Conservation (phyloP, 1,284 basidiomycete genomes). For the Ustilago curta region DNA sequence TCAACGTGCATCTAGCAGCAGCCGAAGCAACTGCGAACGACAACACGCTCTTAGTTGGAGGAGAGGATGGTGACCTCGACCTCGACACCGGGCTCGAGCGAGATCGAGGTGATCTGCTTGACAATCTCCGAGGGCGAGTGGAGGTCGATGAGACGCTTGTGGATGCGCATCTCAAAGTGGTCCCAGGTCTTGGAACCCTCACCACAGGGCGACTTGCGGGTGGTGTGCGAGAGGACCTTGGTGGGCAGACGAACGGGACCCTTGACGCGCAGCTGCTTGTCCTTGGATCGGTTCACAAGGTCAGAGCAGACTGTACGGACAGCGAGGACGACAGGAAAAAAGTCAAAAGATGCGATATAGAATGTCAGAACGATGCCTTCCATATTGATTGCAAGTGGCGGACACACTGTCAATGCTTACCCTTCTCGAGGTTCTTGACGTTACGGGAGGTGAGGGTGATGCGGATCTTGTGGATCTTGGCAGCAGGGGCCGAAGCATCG, state of each 20-base stretch:
- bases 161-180: slow-evolving; percentile 98
- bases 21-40: not conserved
- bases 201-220: slow-evolving; percentile 82
- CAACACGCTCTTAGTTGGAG: slow-evolving; percentile 58
- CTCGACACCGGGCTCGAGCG: slow-evolving; percentile 98
- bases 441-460: slow-evolving; percentile 99
- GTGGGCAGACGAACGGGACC: slow-evolving; percentile 99
- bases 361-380: no score
- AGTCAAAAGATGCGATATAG: not conserved
- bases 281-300: slow-evolving; percentile 98
- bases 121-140: slow-evolving; percentile 99
- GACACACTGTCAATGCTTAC: slow-evolving; percentile 72
- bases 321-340: not conserved
- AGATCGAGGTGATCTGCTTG: slow-evolving; percentile 99
- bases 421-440: slow-evolving; percentile 98
- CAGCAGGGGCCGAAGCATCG: slow-evolving; percentile 77
- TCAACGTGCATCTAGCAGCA: not conserved
- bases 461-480: slow-evolving; percentile 99
- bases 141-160: slow-evolving; percentile 99
- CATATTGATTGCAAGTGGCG: not conserved
- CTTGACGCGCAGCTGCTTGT: slow-evolving; percentile 99
- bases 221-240: slow-evolving; percentile 98
- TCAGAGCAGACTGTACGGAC: slow-evolving; percentile 83
- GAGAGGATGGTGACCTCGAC: slow-evolving; percentile 97
- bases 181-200: slow-evolving; percentile 99